Evolutionary conservation across 148 eudicot species (phyloP).

Genomic region (Diospyros kaki): DNA sequence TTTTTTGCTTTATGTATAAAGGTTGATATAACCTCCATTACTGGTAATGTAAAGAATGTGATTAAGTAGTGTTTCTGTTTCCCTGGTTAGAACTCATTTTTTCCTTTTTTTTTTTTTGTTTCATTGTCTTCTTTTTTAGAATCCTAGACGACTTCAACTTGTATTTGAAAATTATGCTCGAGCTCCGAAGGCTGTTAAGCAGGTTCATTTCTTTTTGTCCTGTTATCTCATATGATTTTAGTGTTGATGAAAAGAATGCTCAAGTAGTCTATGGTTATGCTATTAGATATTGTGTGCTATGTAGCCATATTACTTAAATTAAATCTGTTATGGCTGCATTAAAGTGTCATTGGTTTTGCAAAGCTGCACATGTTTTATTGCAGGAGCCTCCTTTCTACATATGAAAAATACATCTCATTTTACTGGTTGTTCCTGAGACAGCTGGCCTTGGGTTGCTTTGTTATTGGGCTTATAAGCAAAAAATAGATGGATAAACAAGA

Average conservation of each 20-base stretch:
- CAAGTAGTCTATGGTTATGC: neutral
- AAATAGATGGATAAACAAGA: too few species aligned
- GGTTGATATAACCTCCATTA: slow-evolving; percentile 27
- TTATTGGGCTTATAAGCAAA: neutral
- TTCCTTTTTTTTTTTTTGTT: neutral
- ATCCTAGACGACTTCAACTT: slow-evolving; percentile 77
- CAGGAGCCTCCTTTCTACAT: neutral
- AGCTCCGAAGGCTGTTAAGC: slow-evolving; percentile 80
- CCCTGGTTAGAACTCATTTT: slow-evolving; percentile 1
- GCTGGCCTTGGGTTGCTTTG: neutral
- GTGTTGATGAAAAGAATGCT: slow-evolving; percentile 2
- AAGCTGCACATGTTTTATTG: neutral
- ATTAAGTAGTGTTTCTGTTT: neutral
- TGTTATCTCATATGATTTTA: slow-evolving; percentile 1
- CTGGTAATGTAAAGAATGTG: slow-evolving; percentile 7
- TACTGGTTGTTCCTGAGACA: neutral
- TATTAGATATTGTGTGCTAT: neutral
- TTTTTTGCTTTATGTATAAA: slow-evolving; percentile 92
- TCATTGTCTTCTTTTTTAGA: slow-evolving; percentile 39
- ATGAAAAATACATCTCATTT: neutral
- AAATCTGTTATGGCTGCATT: neutral
- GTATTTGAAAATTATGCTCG: slow-evolving; percentile 69
- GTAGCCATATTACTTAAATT: neutral
- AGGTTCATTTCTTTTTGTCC: slow-evolving; percentile 39
- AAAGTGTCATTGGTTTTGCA: neutral